Evolutionary conservation across 2,329 filamentous ascomycete genomes (phyloP).

Genomic region (Onygenales sp.): DNA sequence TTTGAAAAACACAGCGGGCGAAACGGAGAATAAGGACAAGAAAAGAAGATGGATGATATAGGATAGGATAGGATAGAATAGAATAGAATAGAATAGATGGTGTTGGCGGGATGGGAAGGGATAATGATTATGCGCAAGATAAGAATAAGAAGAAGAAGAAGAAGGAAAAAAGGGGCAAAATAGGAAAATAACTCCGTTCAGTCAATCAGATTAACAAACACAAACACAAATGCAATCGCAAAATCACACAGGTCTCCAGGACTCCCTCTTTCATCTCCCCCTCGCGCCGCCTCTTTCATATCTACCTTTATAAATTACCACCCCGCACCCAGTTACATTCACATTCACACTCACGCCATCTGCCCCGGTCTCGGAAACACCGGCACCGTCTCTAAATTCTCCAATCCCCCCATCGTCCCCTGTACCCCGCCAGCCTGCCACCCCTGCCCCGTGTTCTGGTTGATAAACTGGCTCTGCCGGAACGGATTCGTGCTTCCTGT

Average conservation of each 20-base stretch:
- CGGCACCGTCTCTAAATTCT: constrained; percentile 67
- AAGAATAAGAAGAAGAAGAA: no score
- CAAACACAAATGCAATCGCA: not conserved
- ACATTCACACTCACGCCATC: constrained; percentile 13
- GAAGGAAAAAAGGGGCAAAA: no score
- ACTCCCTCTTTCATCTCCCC: not conserved
- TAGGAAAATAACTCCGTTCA: no score
- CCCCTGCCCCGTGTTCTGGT: constrained; percentile 75
- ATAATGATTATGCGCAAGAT: no score
- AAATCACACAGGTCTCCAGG: not conserved
- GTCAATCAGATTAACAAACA: no score
- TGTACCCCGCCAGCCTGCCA: constrained; percentile 70
- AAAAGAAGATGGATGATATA: no score
- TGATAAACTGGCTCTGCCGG: constrained; percentile 80
- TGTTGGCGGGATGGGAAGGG: no score
- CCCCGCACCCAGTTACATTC: not conserved
- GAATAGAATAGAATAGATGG: no score
- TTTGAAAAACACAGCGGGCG: no score
- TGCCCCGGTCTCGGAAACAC: constrained; percentile 75
- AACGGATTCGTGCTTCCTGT: constrained; percentile 94
- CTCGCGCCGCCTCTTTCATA: no score
- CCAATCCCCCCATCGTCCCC: constrained; percentile 65
- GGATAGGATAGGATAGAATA: no score
- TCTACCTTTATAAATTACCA: not conserved
- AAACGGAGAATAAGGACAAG: not conserved